These are phyloP conservation scores for Endothia cerciana DNA, from an alignment of 2,329 filamentous ascomycete genomes.

Conservation along the genomic window DNA sequence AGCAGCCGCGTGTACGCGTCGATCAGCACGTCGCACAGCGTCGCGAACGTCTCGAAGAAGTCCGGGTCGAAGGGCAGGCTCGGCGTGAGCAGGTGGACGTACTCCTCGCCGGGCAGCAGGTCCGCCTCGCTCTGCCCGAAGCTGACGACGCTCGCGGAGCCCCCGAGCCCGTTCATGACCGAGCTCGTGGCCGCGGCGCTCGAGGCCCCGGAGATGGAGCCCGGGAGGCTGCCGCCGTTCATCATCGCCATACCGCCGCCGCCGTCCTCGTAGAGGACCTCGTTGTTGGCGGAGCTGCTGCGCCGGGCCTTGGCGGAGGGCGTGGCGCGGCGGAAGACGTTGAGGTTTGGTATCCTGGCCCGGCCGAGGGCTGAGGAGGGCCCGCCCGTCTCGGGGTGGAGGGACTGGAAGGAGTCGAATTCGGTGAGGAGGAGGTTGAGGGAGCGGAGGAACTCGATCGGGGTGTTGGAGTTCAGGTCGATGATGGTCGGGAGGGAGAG, in stretches of 20 bases:
- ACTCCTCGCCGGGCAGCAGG: conserved; percentile 81
- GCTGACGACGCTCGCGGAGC: conserved; percentile 53
- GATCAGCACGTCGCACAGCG: conserved; percentile 91
- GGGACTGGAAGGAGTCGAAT: conserved; percentile 90
- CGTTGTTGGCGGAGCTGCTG: conserved; percentile 50
- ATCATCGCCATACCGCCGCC: conserved; percentile 29
- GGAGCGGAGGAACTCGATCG: conserved; percentile 84
- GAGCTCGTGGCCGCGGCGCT: conserved; percentile 20
- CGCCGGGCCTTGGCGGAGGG: conserved; percentile 62
- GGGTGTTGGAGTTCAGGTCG: conserved; percentile 80
- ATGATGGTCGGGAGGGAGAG: conserved; percentile 88
- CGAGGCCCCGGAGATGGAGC: conserved; percentile 17
- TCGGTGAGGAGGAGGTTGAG: conserved; percentile 85
- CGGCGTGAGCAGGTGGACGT: conserved; percentile 86
- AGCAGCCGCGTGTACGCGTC: conserved; percentile 86
- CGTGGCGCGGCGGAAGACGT: conserved; percentile 75
- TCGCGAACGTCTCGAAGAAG: conserved; percentile 95
- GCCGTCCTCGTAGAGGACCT: conserved; percentile 38
- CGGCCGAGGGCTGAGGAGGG: conserved; percentile 72
- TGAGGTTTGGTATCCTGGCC: conserved; percentile 81
- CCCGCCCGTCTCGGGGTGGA: conserved; percentile 77
- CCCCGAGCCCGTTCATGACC: conserved; percentile 37
- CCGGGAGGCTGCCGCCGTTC: conserved; percentile 35
- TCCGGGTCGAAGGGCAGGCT: conserved; percentile 93
- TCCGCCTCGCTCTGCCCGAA: conserved; percentile 66